These are phyloP conservation scores for Populus davidiana DNA, from an alignment of 345 rosid species.

Conservation along the genomic window DNA sequence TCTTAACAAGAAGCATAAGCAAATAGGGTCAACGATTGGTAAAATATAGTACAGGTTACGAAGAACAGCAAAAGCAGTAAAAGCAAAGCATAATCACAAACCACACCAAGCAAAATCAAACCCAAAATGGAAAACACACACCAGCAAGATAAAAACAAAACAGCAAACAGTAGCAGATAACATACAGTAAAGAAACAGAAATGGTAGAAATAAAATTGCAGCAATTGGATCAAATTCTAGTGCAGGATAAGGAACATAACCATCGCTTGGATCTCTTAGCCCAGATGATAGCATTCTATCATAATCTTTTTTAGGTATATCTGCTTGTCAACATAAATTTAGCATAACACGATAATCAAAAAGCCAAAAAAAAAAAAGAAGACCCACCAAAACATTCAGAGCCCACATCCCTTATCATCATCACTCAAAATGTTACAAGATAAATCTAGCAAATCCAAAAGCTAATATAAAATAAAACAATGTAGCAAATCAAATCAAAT, in stretches of 20 bases:
- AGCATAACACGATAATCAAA: not conserved
- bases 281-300: constrained; percentile 3
- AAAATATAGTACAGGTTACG: not conserved
- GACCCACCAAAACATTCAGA: constrained; percentile 27
- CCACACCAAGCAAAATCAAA: not conserved
- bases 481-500: not conserved
- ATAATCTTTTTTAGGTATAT: not conserved
- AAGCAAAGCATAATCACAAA: not conserved
- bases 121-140: not conserved
- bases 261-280: constrained; percentile 11
- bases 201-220: not conserved
- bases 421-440: constrained; percentile 11
- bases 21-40: not conserved
- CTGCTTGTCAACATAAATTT: constrained; percentile 4
- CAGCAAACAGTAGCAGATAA: not conserved
- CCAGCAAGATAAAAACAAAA: not conserved
- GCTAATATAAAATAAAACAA: not conserved
- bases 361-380: not conserved
- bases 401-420: constrained; percentile 16
- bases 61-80: not conserved
- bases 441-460: constrained; percentile 1
- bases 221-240: constrained; percentile 9
- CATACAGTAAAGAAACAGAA: not conserved
- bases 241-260: not conserved
- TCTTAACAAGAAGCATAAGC: not conserved